Percentiles rank a stretch among this genome's conserved stretches.
Conservation (phyloP, 192 early-diverging fungal genomes). For the Coemansia biformis region DNA sequence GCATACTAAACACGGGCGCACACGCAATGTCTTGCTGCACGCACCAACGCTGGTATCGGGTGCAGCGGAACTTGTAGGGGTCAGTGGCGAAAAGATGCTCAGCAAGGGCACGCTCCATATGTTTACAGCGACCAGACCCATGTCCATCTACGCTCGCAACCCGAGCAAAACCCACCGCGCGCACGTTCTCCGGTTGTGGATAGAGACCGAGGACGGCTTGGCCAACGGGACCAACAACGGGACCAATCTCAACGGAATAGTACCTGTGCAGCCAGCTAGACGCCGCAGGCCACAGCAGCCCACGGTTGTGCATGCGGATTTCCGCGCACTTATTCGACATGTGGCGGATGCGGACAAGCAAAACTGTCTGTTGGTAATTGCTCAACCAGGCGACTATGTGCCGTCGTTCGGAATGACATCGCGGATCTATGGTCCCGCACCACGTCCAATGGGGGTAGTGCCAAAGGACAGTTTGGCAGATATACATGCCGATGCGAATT, state of each 20-base stretch:
- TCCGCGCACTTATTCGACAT: conserved; percentile 25
- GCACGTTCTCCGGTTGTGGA: conserved; percentile 44
- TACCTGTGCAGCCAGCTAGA: no score
- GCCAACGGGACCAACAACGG: conserved; percentile 1
- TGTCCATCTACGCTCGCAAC: conserved; percentile 33
- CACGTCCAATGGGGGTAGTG: background rate
- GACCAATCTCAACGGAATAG: no score
- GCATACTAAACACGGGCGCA: background rate
- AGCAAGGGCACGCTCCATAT: conserved; percentile 42
- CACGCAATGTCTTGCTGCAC: no score
- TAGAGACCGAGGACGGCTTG: conserved; percentile 17
- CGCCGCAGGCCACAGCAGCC: background rate
- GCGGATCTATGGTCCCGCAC: conserved; percentile 29
- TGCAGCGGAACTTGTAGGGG: no score
- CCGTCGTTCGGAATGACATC: conserved; percentile 44
- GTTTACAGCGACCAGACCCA: conserved; percentile 23
- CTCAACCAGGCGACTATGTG: conserved; percentile 33
- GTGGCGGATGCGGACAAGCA: conserved; percentile 46
- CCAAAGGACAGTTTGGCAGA: conserved; percentile 12
- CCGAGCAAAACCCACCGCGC: conserved; percentile 42
- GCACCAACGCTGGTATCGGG: no score
- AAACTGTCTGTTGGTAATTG: conserved; percentile 31
- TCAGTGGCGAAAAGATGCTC: conserved; percentile 37
- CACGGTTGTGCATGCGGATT: conserved; percentile 13
- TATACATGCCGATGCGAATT: conserved; percentile 6